Conservation (phyloP, 2,329 filamentous ascomycete genomes). For the Nemania serpens region DNA sequence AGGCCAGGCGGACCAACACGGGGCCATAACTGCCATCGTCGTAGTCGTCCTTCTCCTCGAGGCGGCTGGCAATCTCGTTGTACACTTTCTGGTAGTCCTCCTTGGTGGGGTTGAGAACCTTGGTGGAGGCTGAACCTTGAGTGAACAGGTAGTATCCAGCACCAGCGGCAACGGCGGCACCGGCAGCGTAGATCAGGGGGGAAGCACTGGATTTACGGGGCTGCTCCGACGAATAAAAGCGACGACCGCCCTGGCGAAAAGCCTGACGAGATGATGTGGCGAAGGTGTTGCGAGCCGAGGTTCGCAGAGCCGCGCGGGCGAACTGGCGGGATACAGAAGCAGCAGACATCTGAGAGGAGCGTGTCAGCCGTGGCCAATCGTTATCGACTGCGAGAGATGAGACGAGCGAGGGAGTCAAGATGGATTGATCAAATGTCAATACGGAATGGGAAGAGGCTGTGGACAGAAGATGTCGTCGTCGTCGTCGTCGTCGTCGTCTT, state of each 20-base stretch:
- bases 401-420: not conserved
- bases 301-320: slow-evolving; percentile 63
- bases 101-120: slow-evolving; percentile 73
- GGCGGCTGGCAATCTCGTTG: slow-evolving; percentile 76
- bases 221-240: slow-evolving; percentile 77
- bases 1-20: slow-evolving; percentile 86
- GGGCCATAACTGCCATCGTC: slow-evolving; percentile 96
- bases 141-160: slow-evolving; percentile 70
- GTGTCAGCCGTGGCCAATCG: slow-evolving; percentile 10
- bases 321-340: slow-evolving; percentile 56
- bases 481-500: too few relatives aligned
- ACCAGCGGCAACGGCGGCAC: slow-evolving; percentile 63
- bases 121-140: slow-evolving; percentile 53
- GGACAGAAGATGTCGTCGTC: not conserved
- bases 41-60: slow-evolving; percentile 92
- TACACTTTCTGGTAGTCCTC: slow-evolving; percentile 97
- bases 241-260: slow-evolving; percentile 75
- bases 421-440: not conserved
- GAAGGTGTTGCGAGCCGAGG: slow-evolving; percentile 63
- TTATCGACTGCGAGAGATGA: not conserved
- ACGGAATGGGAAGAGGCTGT: not conserved
- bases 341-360: slow-evolving; percentile 47
- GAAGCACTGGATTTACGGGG: slow-evolving; percentile 55
- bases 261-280: slow-evolving; percentile 65
- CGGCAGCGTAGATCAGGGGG: slow-evolving; percentile 61